Evolutionary conservation across 1,284 basidiomycete species (phyloP).

Genomic region (Cryptococcus sp.): DNA sequence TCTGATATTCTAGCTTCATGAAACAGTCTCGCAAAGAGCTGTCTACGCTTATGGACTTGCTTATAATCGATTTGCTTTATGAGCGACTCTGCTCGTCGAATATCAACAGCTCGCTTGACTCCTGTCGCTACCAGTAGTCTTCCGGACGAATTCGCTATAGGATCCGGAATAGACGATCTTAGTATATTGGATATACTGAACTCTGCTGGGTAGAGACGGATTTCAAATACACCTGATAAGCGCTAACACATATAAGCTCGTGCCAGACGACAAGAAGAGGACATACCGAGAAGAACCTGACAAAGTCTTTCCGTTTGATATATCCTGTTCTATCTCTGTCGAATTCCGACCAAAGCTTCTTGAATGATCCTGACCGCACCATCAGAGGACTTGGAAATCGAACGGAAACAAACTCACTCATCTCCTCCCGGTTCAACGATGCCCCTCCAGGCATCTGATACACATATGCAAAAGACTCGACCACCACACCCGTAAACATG

Average conservation of each 20-base stretch:
- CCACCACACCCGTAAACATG: slow-evolving; percentile 92
- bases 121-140: slow-evolving; percentile 25
- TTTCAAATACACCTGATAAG: slow-evolving; percentile 63
- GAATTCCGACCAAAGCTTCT: slow-evolving; percentile 86
- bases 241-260: slow-evolving; percentile 10
- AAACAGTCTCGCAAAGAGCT: slow-evolving; percentile 68
- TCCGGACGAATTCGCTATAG: slow-evolving; percentile 19
- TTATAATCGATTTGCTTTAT: slow-evolving; percentile 63
- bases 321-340: slow-evolving; percentile 75
- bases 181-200: slow-evolving; percentile 61
- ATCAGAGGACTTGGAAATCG: too few relatives aligned
- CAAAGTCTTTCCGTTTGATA: slow-evolving; percentile 66
- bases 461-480: slow-evolving; percentile 95
- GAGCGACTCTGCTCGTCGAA: slow-evolving; percentile 58
- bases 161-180: slow-evolving; percentile 22
- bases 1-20: slow-evolving; percentile 77
- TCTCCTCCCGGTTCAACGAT: slow-evolving; percentile 80
- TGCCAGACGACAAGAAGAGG: not conserved
- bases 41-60: slow-evolving; percentile 61
- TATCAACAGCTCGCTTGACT: slow-evolving; percentile 57
- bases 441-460: slow-evolving; percentile 78
- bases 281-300: slow-evolving; percentile 75
- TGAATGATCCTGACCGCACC: slow-evolving; percentile 58
- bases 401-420: slow-evolving; percentile 53
- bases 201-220: slow-evolving; percentile 71